Evolutionary conservation across 306 rosid species (phyloP).

Genomic region (Begonia loranthoides): DNA sequence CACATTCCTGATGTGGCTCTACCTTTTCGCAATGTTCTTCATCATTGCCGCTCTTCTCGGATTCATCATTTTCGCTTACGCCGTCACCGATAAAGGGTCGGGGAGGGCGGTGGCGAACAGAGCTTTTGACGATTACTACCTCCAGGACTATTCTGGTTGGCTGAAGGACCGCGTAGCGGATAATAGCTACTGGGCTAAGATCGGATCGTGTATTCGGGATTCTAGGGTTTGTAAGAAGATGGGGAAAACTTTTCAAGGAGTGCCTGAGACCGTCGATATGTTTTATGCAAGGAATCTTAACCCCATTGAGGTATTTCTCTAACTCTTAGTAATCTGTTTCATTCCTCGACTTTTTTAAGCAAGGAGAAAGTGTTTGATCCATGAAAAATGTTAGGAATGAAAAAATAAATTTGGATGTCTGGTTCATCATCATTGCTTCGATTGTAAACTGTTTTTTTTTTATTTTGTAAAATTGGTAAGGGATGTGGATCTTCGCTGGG

Average conservation of each 20-base stretch:
- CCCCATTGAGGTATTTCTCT: slow-evolving; percentile 47
- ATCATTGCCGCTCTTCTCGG: slow-evolving; percentile 58
- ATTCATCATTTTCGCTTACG: slow-evolving; percentile 79
- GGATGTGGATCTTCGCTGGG: no score
- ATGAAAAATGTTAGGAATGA: no score
- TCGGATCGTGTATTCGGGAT: slow-evolving; percentile 59
- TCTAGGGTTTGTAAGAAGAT: slow-evolving; percentile 37
- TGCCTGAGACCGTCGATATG: slow-evolving; percentile 53
- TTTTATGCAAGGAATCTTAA: slow-evolving; percentile 34
- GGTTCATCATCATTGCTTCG: no score
- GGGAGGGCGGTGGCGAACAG: slow-evolving; percentile 21
- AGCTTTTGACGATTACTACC: slow-evolving; percentile 36
- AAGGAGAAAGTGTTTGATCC: no score
- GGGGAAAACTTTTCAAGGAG: slow-evolving; percentile 19
- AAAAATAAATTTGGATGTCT: no score
- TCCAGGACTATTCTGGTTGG: slow-evolving; percentile 77
- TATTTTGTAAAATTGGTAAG: no score
- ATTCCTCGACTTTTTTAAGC: no score
- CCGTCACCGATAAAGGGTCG: slow-evolving; percentile 66
- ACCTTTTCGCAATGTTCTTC: slow-evolving; percentile 71
- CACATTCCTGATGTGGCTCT: slow-evolving; percentile 51
- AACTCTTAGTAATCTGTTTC: no score
- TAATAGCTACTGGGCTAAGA: slow-evolving; percentile 53
- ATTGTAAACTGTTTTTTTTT: no score
- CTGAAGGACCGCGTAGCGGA: slow-evolving; percentile 43